Percentiles rank a stretch among this genome's conserved stretches.
phyloP scores from a whole-genome alignment of 768 basidiomycete genomes.

The Calocera viscosa region DNA sequence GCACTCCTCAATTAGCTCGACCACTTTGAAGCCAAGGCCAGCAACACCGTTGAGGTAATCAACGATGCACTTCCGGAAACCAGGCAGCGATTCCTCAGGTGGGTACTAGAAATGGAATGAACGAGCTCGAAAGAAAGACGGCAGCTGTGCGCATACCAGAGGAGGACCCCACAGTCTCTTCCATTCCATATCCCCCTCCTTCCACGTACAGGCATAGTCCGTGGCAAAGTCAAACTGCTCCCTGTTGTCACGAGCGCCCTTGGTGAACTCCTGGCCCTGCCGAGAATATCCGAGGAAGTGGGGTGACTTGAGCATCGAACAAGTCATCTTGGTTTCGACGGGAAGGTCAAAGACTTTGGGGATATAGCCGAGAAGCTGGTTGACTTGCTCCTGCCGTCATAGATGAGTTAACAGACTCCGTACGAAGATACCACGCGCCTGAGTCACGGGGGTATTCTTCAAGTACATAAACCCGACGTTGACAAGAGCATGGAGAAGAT shows the following conservation, averaged over 20 bases:
- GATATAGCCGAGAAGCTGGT: conserved; percentile 43
- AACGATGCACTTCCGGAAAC: neutral
- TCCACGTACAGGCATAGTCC: conserved; percentile 48
- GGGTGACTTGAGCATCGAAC: conserved; percentile 58
- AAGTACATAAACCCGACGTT: conserved; percentile 72
- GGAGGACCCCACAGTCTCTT: conserved; percentile 58
- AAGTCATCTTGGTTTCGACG: conserved; percentile 49
- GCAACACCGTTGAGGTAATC: conserved; percentile 2
- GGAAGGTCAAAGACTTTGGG: conserved; percentile 62
- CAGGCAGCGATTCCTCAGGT: neutral
- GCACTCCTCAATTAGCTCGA: conserved; percentile 1
- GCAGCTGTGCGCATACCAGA: conserved; percentile 40
- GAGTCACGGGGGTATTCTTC: conserved; percentile 44
- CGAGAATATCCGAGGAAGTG: conserved; percentile 70
- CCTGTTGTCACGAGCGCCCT: conserved; percentile 55
- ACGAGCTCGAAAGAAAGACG: too few relatives aligned
- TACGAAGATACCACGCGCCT: conserved; percentile 15
- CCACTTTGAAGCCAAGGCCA: neutral
- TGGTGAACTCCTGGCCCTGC: conserved; percentile 62
- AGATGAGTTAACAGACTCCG: neutral
- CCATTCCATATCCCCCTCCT: conserved; percentile 50
- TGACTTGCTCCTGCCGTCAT: conserved; percentile 27
- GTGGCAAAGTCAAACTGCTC: conserved; percentile 79
- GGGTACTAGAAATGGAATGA: neutral
- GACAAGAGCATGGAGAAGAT: conserved; percentile 59